These are phyloP conservation scores for Halophytophthora polymorphica DNA, from an alignment of 352 stramenopile genomes.

Conservation along the genomic window DNA sequence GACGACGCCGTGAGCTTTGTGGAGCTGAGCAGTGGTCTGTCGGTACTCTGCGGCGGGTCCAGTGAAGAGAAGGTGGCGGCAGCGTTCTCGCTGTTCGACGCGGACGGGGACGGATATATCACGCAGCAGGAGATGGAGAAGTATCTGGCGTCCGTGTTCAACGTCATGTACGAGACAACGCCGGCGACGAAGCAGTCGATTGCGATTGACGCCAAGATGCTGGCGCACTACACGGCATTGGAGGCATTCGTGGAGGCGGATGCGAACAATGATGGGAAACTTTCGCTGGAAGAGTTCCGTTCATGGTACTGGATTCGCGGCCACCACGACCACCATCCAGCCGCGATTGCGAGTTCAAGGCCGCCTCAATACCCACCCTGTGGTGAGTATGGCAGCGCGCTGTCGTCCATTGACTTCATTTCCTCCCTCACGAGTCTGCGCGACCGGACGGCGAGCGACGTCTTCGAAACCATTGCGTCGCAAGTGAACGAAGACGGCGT, in stretches of 20 bases:
- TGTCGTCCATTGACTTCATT: slow-evolving; percentile 59
- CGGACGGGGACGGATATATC: slow-evolving; percentile 81
- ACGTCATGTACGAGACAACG: slow-evolving; percentile 56
- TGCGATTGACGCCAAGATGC: slow-evolving; percentile 43
- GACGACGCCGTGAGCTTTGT: slow-evolving; percentile 73
- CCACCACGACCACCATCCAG: slow-evolving; percentile 18
- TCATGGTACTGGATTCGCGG: slow-evolving; percentile 64
- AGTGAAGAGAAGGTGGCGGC: slow-evolving; percentile 76
- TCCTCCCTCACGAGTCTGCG: slow-evolving; percentile 56
- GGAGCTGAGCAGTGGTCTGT: slow-evolving; percentile 75
- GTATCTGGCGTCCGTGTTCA: slow-evolving; percentile 75
- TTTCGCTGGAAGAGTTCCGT: slow-evolving; percentile 82
- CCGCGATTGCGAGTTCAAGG: not conserved
- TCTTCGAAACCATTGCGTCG: slow-evolving; percentile 82
- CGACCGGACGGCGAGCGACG: slow-evolving; percentile 46
- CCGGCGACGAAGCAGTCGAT: slow-evolving; percentile 32
- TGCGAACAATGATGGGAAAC: slow-evolving; percentile 68
- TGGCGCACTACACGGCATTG: slow-evolving; percentile 70
- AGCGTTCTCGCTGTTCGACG: slow-evolving; percentile 85
- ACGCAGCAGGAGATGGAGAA: slow-evolving; percentile 75
- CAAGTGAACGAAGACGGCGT: slow-evolving; percentile 85
- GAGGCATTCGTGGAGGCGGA: slow-evolving; percentile 89
- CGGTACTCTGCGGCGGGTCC: slow-evolving; percentile 64
- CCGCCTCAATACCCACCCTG: slow-evolving; percentile 2
- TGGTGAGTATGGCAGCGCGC: slow-evolving; percentile 10